Conservation (phyloP, 1,139 yeast species). For the Protomyces pachydermus region DNA sequence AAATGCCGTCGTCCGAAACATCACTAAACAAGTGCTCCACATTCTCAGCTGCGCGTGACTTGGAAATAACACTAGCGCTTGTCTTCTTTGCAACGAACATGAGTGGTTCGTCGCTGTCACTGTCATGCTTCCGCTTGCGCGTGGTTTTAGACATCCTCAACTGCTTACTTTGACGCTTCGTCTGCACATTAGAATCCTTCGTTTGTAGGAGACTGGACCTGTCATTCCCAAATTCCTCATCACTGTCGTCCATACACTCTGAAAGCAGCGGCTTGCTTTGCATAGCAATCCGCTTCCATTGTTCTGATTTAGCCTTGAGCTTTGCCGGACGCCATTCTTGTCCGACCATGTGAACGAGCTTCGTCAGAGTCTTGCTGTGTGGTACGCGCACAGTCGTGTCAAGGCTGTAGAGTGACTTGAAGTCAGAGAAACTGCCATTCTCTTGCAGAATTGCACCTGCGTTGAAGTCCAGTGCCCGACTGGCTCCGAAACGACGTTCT, state of each 20-base stretch:
- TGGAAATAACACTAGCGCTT: neutral
- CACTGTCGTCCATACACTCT: neutral
- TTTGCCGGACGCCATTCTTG: neutral
- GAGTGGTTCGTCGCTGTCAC: neutral
- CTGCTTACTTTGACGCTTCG: neutral
- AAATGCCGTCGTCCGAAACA: neutral
- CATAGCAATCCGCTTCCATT: neutral
- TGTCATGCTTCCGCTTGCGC: neutral
- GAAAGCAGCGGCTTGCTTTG: neutral
- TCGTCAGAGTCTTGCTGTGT: neutral
- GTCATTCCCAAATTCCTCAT: neutral
- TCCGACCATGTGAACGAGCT: neutral
- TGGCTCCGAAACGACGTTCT: conserved; percentile 3
- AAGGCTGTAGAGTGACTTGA: neutral
- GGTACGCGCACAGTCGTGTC: neutral
- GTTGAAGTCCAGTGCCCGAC: neutral
- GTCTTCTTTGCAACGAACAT: neutral
- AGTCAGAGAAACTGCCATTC: neutral
- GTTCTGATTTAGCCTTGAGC: neutral
- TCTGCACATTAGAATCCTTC: neutral
- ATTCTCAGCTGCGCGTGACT: neutral
- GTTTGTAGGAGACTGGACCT: neutral
- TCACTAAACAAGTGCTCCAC: conserved; percentile 4
- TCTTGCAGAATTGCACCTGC: neutral
- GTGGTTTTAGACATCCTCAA: neutral